Evolutionary conservation across 768 basidiomycete genomes (phyloP), one percentile per base, ranked within the genome.

Genomic region (Pisolithus sp.): DNA sequence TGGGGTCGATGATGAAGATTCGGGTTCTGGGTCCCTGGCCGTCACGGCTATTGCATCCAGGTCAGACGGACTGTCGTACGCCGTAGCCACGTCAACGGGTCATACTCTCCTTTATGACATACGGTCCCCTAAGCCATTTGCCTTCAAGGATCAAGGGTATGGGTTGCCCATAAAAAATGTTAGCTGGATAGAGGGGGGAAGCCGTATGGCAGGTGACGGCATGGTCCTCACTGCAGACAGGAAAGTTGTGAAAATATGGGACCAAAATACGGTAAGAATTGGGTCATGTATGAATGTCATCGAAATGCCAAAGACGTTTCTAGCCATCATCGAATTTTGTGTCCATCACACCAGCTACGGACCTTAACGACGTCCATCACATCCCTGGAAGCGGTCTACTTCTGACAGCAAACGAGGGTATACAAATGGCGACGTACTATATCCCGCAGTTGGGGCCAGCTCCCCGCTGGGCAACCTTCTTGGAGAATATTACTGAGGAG

Each of bases 191-290:
- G 89, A 94, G 60, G 90, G 90, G 34, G 89, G 89, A 10, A 81
- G 76, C 49, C 75, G 77, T 58, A 90, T 88, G 83, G 88, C 86
- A 2, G 91, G 91, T 46, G 87, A 89, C 43, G 88, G 90, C 1
- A 80, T 93, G 74, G 80, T 99, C 17, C 73, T 94, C 49, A 94
- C 88, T 66, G 91, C 93, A 0, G 96, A 99, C 69, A 89, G 85
- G 68, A 98, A 98, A 67, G 95, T 99, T 24, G 80, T 97, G 62
- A 99, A 99, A 70, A 86, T 98, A 26, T 99, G 96, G 96, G 89
- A 93, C 63, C 80, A 85, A 49, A 80, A 88, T 67, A 78, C 77
- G 38, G 91, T 91, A 71, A 49, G 88, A 6, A 20, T 72, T 37
- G 42, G 30, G 4, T 18, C 24, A 5, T 5, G 17, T 44, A 49